These are phyloP conservation scores for Dipodascus albidus DNA, from an alignment of 805 yeast species.

Conservation along the genomic window DNA sequence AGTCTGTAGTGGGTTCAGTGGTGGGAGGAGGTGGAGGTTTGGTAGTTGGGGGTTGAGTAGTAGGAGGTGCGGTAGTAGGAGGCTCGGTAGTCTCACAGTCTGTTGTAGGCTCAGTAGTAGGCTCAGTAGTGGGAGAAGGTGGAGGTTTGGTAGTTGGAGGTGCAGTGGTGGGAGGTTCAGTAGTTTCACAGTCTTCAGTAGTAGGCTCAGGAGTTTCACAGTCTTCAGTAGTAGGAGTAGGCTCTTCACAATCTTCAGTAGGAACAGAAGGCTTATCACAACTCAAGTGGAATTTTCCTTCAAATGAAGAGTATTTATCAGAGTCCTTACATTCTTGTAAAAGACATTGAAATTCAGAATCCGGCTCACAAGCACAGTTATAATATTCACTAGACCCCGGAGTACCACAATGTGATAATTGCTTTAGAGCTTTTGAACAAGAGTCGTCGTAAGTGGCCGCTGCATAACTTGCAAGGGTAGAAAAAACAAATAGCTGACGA, in stretches of 20 bases:
- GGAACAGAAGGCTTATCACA: background rate
- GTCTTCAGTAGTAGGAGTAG: background rate
- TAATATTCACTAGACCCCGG: background rate
- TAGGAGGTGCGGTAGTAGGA: background rate
- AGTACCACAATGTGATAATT: background rate
- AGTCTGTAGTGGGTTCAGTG: background rate
- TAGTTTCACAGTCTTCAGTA: background rate
- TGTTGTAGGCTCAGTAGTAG: too few species aligned
- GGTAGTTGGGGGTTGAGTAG: background rate
- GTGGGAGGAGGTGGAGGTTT: background rate
- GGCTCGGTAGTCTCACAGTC: background rate
- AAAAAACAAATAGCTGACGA: background rate
- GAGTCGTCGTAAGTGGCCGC: background rate
- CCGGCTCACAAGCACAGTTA: background rate
- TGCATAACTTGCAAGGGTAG: background rate
- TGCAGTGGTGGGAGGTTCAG: background rate
- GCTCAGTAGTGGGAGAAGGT: background rate
- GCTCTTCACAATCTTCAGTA: background rate
- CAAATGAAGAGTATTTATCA: too few species aligned
- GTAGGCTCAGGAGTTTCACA: background rate
- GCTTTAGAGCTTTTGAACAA: background rate
- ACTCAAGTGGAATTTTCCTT: too few species aligned
- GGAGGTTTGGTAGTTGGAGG: background rate
- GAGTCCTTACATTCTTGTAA: background rate
- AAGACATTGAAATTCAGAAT: background rate